phyloP scores from a whole-genome alignment of 2,329 filamentous ascomycete genomes.

The Ceratocystiopsis brevicomis region DNA sequence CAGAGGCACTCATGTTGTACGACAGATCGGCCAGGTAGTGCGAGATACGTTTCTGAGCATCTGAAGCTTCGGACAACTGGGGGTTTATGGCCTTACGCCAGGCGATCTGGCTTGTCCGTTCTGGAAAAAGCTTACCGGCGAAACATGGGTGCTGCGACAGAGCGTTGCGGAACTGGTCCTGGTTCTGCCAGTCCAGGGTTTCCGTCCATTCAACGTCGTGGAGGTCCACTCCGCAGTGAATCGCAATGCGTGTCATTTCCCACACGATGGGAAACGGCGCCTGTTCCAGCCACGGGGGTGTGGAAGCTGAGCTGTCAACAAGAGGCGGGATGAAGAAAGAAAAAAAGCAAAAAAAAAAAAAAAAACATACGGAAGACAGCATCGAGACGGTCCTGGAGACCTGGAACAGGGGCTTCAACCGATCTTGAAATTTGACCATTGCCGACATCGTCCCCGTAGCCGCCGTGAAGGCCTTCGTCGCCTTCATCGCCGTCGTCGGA shows the following conservation, averaged over 20 bases:
- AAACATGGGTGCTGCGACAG: slow-evolving; percentile 24
- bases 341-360: neutral
- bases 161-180: slow-evolving; percentile 22
- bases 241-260: slow-evolving; percentile 30
- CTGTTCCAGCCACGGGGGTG: slow-evolving; percentile 21
- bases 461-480: neutral
- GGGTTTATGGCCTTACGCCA: slow-evolving; percentile 25
- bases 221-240: slow-evolving; percentile 25
- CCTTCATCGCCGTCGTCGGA: slow-evolving; percentile 1
- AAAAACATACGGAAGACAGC: slow-evolving; percentile 22
- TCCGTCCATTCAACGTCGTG: slow-evolving; percentile 19
- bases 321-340: no score
- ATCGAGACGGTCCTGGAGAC: slow-evolving; percentile 14
- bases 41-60: slow-evolving; percentile 20
- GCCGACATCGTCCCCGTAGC: no score
- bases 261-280: slow-evolving; percentile 31
- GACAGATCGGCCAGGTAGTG: slow-evolving; percentile 24
- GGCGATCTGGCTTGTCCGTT: slow-evolving; percentile 21
- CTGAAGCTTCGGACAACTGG: neutral
- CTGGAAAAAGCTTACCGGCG: slow-evolving; percentile 26
- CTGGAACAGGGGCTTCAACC: neutral
- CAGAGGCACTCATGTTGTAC: slow-evolving; percentile 16
- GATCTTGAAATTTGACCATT: no score
- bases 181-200: slow-evolving; percentile 23
- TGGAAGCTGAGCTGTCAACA: slow-evolving; percentile 15